A percentile compares a stretch with the other conserved stretches of the same genome.
These are phyloP conservation scores for Backusella luteola DNA, from an alignment of 192 early-diverging fungal genomes.

Conservation along the genomic window DNA sequence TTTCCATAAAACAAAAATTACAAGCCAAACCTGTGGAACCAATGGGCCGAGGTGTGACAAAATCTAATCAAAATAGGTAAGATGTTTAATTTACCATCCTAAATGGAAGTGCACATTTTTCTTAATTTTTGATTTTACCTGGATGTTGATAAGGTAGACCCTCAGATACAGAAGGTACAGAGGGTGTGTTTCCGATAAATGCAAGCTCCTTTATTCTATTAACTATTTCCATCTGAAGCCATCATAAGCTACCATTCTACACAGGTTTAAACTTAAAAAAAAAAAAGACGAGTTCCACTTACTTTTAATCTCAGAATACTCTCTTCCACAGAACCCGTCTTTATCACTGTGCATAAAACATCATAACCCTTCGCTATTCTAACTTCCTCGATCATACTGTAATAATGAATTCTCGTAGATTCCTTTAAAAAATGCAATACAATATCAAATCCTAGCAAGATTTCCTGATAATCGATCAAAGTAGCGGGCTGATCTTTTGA, in stretches of 20 bases:
- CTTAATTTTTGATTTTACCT: constrained; percentile 30
- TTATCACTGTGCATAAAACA: constrained; percentile 38
- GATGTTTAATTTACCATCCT: neutral
- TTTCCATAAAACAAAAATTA: neutral
- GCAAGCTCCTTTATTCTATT: constrained; percentile 40
- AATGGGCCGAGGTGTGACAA: constrained; percentile 36
- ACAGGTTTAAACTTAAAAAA: neutral
- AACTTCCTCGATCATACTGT: constrained; percentile 49
- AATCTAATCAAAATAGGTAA: constrained; percentile 35
- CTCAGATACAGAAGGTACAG: constrained; percentile 38
- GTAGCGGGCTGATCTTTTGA: neutral
- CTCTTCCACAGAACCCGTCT: constrained; percentile 43
- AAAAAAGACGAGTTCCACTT: neutral
- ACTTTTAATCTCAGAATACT: constrained; percentile 43
- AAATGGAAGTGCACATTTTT: neutral
- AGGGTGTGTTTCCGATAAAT: constrained; percentile 46
- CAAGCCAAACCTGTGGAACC: constrained; percentile 4
- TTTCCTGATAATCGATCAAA: neutral
- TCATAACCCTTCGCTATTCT: constrained; percentile 42
- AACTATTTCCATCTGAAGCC: constrained; percentile 6
- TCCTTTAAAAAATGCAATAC: constrained; percentile 23
- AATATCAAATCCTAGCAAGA: constrained; percentile 25
- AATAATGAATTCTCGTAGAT: constrained; percentile 30
- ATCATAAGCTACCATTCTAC: neutral
- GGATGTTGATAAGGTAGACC: constrained; percentile 56